Evolutionary conservation across 2,329 filamentous ascomycete species (phyloP).

Genomic region (Beauveria australis): DNA sequence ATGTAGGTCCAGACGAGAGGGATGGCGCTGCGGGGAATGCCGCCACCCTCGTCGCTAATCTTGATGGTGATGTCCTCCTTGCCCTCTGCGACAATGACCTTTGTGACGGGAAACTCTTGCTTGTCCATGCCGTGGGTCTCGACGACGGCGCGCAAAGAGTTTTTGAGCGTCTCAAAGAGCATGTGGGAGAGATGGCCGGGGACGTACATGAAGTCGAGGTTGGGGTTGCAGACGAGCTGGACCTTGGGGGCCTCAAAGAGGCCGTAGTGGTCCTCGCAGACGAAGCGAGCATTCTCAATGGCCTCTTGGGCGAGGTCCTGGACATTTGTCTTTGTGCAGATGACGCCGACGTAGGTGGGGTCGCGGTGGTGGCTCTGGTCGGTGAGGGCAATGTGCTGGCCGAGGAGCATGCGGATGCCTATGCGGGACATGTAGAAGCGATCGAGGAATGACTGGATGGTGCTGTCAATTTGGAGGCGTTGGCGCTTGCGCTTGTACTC

Average conservation of each 20-base stretch:
- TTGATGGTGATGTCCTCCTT: constrained; percentile 99
- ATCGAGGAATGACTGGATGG: constrained; percentile 95
- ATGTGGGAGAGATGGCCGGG: constrained; percentile 98
- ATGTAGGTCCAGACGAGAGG: constrained; percentile 99
- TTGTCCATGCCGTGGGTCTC: constrained; percentile 92
- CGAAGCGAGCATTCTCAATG: constrained; percentile 97
- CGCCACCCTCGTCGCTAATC: constrained; percentile 91
- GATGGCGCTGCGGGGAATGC: constrained; percentile 86
- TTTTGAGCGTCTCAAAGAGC: constrained; percentile 98
- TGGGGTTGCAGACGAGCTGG: constrained; percentile 88
- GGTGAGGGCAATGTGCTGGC: constrained; percentile 93
- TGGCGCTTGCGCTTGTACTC: constrained; percentile 97
- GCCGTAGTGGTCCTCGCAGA: constrained; percentile 97
- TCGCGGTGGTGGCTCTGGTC: constrained; percentile 86
- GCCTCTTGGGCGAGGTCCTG: constrained; percentile 91
- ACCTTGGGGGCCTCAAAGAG: constrained; percentile 95
- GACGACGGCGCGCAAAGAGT: constrained; percentile 92
- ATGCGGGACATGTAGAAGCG: constrained; percentile 99
- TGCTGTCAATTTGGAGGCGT: constrained; percentile 96
- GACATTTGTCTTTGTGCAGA: constrained; percentile 98
- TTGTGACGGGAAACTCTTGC: constrained; percentile 91
- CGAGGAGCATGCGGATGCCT: constrained; percentile 97
- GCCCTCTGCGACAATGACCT: constrained; percentile 94
- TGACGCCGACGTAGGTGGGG: constrained; percentile 93
- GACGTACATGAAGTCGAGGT: constrained; percentile 98